Evolutionary conservation across 495 filamentous ascomycete genomes (phyloP), one percentile per base, ranked within the genome.

Genomic region (Cercophora sp.): DNA sequence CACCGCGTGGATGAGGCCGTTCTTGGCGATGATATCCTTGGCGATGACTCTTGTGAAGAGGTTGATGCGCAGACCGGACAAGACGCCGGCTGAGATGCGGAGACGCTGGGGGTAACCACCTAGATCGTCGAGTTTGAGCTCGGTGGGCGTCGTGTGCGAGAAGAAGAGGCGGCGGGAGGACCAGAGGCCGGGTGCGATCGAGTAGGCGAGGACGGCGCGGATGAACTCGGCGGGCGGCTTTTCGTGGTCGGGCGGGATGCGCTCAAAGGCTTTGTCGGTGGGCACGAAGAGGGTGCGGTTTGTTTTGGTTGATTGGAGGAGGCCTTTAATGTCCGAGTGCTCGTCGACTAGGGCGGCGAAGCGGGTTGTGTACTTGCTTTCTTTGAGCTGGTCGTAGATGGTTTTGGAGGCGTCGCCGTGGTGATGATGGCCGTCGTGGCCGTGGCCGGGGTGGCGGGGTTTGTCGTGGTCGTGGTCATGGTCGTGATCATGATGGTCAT

Each of bases 281-380:
- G 90, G 89, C 18, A 87, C 85, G 58, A 96, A 93, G 54, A 91
- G 64, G 3, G 91, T 95, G 61, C 84, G 77, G 60, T 93, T 91
- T 15, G 76, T 67, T 19, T 74, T 60, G 8, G 83, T 89, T 56
- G 80, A 76, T 59, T 91, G 86, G 37, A 96, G 80, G 13, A 80
- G 61, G 16, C 81, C 59, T 29, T 89, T 81, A 15, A 96, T 71
- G 22, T 91, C 82, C 5, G 78, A 70, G 65, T 85, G 80, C 51
- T 87, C 75, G 48, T 85, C 77, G 66, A 96, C 76, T 26, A 93
- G 73, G 55, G 83, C 75, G 18, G 85, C 83, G 35, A 96, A 81
- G 64, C 82, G 87, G 27, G 79, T 84, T 18, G 87, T 90, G 70
- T 90, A 80, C 54, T 87, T 86, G 71, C 77, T 85, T 41, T 79